phyloP scores from a whole-genome alignment of 75 land plant species.

The Pinus taeda region DNA sequence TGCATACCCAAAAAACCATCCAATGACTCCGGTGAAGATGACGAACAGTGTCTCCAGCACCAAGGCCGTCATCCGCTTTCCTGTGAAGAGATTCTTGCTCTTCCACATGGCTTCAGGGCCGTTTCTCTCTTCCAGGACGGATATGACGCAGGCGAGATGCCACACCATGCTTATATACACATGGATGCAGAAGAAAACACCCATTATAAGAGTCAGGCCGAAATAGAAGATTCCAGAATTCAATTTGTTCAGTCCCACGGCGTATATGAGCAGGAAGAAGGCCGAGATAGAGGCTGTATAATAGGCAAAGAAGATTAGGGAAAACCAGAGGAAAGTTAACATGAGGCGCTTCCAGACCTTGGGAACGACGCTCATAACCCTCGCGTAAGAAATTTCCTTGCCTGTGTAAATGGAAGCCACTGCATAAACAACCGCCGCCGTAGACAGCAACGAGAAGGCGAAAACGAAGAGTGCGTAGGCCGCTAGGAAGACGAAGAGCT shows the following conservation, averaged over 20 bases:
- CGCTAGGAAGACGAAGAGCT: constrained; percentile 22
- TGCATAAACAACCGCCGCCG: constrained; percentile 51
- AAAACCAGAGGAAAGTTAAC: constrained; percentile 37
- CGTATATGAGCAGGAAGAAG: constrained; percentile 15
- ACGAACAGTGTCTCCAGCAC: constrained; percentile 23
- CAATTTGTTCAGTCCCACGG: neutral
- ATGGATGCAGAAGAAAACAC: constrained; percentile 30
- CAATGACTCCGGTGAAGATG: neutral
- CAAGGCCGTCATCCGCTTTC: constrained; percentile 35
- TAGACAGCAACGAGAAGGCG: constrained; percentile 54
- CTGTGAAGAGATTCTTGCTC: constrained; percentile 53
- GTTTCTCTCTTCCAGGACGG: constrained; percentile 81
- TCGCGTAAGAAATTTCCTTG: constrained; percentile 29
- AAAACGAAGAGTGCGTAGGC: constrained; percentile 33
- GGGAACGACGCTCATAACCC: constrained; percentile 60
- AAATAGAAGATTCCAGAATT: no score
- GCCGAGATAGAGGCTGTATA: constrained; percentile 7
- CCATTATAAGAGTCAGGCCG: constrained; percentile 1
- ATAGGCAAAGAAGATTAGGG: constrained; percentile 29
- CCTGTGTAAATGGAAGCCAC: constrained; percentile 33
- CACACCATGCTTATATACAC: constrained; percentile 65
- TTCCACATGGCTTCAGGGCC: constrained; percentile 60
- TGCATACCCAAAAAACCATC: neutral
- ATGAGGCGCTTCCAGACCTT: constrained; percentile 60
- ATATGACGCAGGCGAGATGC: constrained; percentile 89